These are phyloP conservation scores for Thraustochytrium sp. DNA, from an alignment of 352 stramenopile species.

Conservation along the genomic window DNA sequence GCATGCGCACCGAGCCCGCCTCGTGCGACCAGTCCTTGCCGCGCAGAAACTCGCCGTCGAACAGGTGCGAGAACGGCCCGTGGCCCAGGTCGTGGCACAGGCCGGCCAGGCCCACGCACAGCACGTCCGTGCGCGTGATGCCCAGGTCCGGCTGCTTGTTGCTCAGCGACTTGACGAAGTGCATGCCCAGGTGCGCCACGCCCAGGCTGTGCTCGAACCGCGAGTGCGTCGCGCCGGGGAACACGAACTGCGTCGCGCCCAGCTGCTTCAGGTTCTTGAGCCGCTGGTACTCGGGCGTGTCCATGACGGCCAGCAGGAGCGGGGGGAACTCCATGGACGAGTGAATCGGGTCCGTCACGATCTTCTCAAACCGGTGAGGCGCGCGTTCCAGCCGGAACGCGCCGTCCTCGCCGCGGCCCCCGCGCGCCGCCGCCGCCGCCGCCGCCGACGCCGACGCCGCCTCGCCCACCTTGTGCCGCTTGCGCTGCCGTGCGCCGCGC, in stretches of 20 bases:
- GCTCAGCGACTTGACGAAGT: conserved; percentile 73
- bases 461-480: too few relatives aligned
- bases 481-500: not conserved
- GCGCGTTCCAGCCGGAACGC: not conserved
- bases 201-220: conserved; percentile 93
- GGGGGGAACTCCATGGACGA: conserved; percentile 38
- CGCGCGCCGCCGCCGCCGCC: too few relatives aligned
- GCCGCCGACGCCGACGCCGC: too few relatives aligned
- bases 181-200: conserved; percentile 82
- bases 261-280: conserved; percentile 89
- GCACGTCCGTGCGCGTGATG: conserved; percentile 71
- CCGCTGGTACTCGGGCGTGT: conserved; percentile 86
- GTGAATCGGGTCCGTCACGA: conserved; percentile 39
- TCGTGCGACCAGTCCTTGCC: conserved; percentile 66
- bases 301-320: conserved; percentile 73
- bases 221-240: conserved; percentile 78
- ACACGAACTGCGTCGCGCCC: conserved; percentile 77
- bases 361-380: conserved; percentile 6
- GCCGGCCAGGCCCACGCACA: conserved; percentile 67
- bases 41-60: conserved; percentile 80
- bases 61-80: conserved; percentile 90
- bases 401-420: not conserved
- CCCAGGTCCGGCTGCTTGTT: conserved; percentile 73
- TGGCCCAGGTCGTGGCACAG: conserved; percentile 81
- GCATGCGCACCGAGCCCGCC: conserved; percentile 68